A percentile compares a stretch with the other conserved stretches of the same genome.
Evolutionary conservation across 164 flowering plant genomes (phyloP).

Genomic region (Nymphaea colorata): DNA sequence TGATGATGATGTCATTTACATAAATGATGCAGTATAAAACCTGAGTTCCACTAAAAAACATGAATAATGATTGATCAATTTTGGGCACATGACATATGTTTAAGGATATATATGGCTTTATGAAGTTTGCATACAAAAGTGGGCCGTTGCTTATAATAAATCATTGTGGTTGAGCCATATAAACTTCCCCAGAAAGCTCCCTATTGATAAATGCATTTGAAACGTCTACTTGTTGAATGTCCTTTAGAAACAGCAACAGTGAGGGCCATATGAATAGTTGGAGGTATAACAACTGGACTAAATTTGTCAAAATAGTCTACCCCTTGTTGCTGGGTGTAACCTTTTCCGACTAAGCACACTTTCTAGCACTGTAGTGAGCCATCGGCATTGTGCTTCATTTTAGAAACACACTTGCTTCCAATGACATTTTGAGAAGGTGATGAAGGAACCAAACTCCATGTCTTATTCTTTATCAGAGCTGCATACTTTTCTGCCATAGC

Average conservation of each 20-base stretch:
- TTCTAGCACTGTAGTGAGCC: not conserved
- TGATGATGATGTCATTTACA: too few species aligned
- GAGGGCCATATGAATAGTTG: not conserved
- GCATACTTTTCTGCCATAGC: not conserved
- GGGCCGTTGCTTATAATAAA: not conserved
- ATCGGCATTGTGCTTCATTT: not conserved
- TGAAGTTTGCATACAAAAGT: not conserved
- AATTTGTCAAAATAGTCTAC: not conserved
- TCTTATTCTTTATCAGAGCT: not conserved
- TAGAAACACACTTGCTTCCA: not conserved
- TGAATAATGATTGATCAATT: too few species aligned
- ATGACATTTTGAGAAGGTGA: not conserved
- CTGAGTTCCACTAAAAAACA: too few species aligned
- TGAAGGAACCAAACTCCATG: constrained; percentile 1
- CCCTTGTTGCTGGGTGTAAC: not conserved
- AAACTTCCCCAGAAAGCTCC: not conserved
- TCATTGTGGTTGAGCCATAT: not conserved
- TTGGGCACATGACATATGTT: too few species aligned
- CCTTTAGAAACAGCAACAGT: not conserved
- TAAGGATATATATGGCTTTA: too few species aligned
- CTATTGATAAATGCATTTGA: not conserved
- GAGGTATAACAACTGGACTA: not conserved
- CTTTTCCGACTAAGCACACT: not conserved
- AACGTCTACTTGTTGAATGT: not conserved
- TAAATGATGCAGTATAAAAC: too few species aligned